Evolutionary conservation across 2,329 filamentous ascomycete species (phyloP), one percentile per base, ranked within the genome.

Genomic region (Exophiala sp.): DNA sequence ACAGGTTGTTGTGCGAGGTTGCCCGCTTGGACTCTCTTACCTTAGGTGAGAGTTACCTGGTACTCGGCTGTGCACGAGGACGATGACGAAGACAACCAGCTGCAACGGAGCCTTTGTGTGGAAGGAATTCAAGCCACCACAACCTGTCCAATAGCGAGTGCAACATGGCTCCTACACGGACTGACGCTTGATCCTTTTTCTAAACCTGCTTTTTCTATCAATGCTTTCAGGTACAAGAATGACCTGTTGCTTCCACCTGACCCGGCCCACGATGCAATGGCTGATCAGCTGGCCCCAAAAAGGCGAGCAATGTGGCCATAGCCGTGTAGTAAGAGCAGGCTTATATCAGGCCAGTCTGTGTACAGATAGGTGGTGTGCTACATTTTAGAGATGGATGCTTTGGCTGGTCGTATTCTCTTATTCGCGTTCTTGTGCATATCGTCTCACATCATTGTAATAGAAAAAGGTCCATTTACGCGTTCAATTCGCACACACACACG

Each of bases 21-120:
- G n/a, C n/a, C n/a, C n/a, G n/a, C n/a, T n/a, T n/a, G n/a, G n/a
- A n/a, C n/a, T n/a, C n/a, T n/a, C n/a, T n/a, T n/a, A n/a, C n/a
- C n/a, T n/a, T n/a, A n/a, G n/a, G n/a, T n/a, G n/a, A n/a, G n/a
- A n/a, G n/a, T n/a, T n/a, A n/a, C n/a, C n/a, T n/a, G n/a, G n/a
- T n/a, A n/a, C n/a, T 54, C 44, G 52, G 50, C 50, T 50, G 47
- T 48, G 52, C 47, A 43, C 40, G 34, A 44, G 38, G 49, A 46
- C 22, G 10, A 52, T 52, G 49, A 47, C 49, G 49, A 52, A 47
- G 34, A 18, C 18, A 13, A 14, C 13, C 34, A 32, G 43, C 21
- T 8, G 30, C 35, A 23, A 24, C 3, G 6, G 11, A 16, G 42
- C 42, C 42, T 27, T 13, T 24, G 40, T 29, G 16, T 43, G 40